Percentiles rank a stretch among this genome's conserved stretches.
These are phyloP conservation scores for Calocybe gangraenosa DNA, from an alignment of 768 basidiomycete genomes.

Conservation along the genomic window DNA sequence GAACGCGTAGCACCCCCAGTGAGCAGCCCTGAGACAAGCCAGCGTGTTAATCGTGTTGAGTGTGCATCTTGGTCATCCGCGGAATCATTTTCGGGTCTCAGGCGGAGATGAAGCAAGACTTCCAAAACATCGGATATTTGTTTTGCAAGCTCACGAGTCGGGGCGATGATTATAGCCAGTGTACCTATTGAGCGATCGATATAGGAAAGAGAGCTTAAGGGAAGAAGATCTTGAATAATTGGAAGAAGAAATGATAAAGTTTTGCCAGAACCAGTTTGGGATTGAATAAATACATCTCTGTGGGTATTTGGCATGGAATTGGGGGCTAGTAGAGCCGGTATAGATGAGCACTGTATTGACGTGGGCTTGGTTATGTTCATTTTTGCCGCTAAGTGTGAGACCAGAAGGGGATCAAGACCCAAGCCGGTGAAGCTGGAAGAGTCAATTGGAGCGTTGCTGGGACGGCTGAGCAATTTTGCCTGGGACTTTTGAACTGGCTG, in stretches of 20 bases:
- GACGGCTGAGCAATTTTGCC: conserved; percentile 31
- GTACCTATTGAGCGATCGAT: conserved; percentile 96
- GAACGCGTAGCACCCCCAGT: conserved; percentile 91
- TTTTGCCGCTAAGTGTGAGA: conserved; percentile 72
- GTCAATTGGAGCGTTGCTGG: conserved; percentile 85
- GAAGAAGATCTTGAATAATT: conserved; percentile 91
- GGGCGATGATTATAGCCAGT: conserved; percentile 89
- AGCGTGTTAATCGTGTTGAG: conserved; percentile 63
- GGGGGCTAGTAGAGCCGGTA: conserved; percentile 45
- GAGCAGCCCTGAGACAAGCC: conserved; percentile 90
- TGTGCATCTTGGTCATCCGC: conserved; percentile 42
- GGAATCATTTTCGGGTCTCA: conserved; percentile 53
- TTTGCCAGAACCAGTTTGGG: conserved; percentile 97
- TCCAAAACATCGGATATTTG: conserved; percentile 97
- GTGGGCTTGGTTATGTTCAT: conserved; percentile 86
- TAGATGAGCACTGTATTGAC: conserved; percentile 80
- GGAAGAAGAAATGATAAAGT: conserved; percentile 92
- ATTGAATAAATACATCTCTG: conserved; percentile 89
- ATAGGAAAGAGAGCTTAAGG: conserved; percentile 83
- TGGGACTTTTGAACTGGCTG: conserved; percentile 25
- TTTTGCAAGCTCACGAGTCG: conserved; percentile 93
- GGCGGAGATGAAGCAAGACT: conserved; percentile 68
- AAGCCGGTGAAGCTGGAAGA: conserved; percentile 79
- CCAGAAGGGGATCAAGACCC: conserved; percentile 78
- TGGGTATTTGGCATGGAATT: conserved; percentile 31